phyloP scores from a whole-genome alignment of 768 basidiomycete species.

The Punctularia strigosozonata region DNA sequence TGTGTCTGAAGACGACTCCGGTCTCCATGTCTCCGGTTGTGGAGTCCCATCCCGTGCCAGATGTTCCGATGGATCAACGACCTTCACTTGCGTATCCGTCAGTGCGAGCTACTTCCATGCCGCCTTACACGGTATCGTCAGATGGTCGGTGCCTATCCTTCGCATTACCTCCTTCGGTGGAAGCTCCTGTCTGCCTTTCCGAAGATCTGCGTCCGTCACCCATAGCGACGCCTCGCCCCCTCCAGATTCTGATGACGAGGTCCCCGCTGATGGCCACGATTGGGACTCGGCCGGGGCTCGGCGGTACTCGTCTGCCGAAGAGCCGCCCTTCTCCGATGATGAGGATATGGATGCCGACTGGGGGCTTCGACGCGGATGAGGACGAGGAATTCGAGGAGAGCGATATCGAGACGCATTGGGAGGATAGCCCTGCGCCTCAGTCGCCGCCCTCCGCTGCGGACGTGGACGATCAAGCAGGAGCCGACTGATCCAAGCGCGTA shows the following conservation, averaged over 20 bases:
- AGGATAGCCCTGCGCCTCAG: conserved; percentile 45
- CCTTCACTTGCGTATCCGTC: neutral
- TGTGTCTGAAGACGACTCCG: conserved; percentile 6
- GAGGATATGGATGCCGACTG: conserved; percentile 17
- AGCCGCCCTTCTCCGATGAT: no score
- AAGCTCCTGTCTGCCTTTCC: conserved; percentile 11
- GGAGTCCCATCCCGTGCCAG: conserved; percentile 24
- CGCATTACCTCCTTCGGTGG: no score
- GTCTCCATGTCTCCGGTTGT: conserved; percentile 32
- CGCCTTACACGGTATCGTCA: neutral
- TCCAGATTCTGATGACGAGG: conserved; percentile 59
- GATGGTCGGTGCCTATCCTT: no score
- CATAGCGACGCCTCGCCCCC: conserved; percentile 53
- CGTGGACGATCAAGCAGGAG: conserved; percentile 43
- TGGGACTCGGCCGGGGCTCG: no score
- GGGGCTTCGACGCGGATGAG: conserved; percentile 18
- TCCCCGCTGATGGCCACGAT: no score
- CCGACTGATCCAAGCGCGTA: conserved; percentile 53
- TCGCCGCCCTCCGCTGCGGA: conserved; percentile 35
- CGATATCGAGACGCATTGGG: conserved; percentile 47
- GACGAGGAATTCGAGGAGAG: no score
- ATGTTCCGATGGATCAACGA: conserved; percentile 2
- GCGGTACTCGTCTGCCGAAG: no score
- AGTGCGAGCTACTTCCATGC: conserved; percentile 13
- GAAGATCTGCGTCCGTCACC: conserved; percentile 49